Conservation (phyloP, 257 asterid species). For the Dorcoceras hygrometricum region DNA sequence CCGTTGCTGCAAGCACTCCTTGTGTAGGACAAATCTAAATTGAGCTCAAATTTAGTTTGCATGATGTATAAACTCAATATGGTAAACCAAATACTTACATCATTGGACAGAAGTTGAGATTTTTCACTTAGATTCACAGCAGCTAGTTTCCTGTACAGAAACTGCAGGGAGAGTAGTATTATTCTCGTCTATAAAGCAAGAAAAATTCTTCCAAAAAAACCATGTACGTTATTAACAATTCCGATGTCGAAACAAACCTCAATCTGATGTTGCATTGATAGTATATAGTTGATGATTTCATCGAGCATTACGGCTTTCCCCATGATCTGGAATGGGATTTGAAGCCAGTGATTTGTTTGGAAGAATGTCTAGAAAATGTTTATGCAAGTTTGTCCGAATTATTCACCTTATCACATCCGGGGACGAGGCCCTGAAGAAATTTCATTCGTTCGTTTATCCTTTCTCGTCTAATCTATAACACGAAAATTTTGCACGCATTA, state of each 20-base stretch:
- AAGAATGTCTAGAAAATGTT: no score
- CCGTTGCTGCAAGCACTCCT: conserved; percentile 35
- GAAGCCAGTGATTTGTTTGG: neutral
- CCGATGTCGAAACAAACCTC: conserved; percentile 27
- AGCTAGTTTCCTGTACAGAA: conserved; percentile 56
- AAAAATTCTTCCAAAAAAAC: neutral
- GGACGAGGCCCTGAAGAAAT: conserved; percentile 22
- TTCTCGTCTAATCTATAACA: conserved; percentile 18
- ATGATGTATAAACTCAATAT: neutral
- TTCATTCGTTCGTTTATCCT: conserved; percentile 21
- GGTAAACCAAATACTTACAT: conserved; percentile 32
- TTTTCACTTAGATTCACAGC: conserved; percentile 40
- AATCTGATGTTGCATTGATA: conserved; percentile 54
- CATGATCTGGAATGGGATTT: conserved; percentile 35
- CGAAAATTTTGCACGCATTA: neutral
- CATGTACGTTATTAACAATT: neutral
- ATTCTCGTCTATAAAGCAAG: neutral
- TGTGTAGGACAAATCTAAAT: conserved; percentile 42
- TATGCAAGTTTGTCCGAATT: neutral
- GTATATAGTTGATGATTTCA: conserved; percentile 54
- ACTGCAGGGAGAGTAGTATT: conserved; percentile 24
- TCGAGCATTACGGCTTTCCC: conserved; percentile 66
- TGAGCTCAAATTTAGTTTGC: neutral
- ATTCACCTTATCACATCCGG: conserved; percentile 20
- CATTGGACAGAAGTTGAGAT: conserved; percentile 41